phyloP scores from a whole-genome alignment of 495 filamentous ascomycete genomes.

The Xanthoparmelia taractica region DNA sequence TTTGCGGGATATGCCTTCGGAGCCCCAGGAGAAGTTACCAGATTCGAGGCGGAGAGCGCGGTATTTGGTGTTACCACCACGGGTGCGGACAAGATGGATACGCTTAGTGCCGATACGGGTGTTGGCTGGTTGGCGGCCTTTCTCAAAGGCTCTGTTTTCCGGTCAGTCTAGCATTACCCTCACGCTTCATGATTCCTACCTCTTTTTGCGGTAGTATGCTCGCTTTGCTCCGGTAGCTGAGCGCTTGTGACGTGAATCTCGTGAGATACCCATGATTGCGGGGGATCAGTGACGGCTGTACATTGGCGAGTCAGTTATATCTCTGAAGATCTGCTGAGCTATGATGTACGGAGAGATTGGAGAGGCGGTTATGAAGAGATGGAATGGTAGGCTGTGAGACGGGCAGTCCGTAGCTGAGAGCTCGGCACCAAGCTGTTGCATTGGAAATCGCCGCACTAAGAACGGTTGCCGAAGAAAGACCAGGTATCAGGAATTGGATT shows the following conservation, averaged over 20 bases:
- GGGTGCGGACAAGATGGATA: constrained; percentile 96
- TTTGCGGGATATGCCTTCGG: constrained; percentile 95
- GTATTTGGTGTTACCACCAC: constrained; percentile 99
- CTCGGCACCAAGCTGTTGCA: not conserved
- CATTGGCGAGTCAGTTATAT: not conserved
- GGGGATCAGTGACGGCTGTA: constrained; percentile 46
- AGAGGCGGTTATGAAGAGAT: too few species aligned
- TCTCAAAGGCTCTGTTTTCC: constrained; percentile 85
- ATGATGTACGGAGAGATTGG: not conserved
- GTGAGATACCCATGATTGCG: constrained; percentile 98
- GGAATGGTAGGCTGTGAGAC: not conserved
- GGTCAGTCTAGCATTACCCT: constrained; percentile 5
- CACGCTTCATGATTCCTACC: constrained; percentile 44
- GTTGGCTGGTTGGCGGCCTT: constrained; percentile 97
- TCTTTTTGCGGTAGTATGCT: constrained; percentile 83
- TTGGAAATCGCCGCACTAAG: not conserved
- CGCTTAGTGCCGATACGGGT: constrained; percentile 98
- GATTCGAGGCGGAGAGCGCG: constrained; percentile 97
- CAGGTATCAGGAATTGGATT: not conserved
- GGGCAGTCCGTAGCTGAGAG: not conserved
- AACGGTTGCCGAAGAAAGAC: not conserved
- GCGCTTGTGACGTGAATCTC: constrained; percentile 98
- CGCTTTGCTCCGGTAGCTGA: constrained; percentile 95
- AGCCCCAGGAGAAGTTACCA: constrained; percentile 99
- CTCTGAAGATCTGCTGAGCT: not conserved